Percentiles rank a stretch among this genome's conserved stretches.
Conservation (phyloP, 805 yeast genomes). For the Priceomyces castillae region DNA sequence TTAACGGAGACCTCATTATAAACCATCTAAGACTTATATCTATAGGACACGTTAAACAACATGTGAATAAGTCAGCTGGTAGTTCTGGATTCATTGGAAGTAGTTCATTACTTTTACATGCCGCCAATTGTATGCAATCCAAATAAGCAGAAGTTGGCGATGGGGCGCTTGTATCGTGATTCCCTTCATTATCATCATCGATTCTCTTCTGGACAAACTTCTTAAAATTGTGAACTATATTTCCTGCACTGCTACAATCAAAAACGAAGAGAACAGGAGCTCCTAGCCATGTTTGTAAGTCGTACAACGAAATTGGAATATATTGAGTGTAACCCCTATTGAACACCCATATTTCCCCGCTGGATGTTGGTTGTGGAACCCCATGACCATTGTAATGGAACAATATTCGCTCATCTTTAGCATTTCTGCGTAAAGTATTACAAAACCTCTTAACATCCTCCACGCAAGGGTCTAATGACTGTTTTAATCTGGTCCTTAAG, state of each 20-base stretch:
- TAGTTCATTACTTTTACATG: slow-evolving; percentile 81
- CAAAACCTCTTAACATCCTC: slow-evolving; percentile 94
- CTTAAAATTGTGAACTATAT: slow-evolving; percentile 84
- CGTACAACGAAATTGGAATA: slow-evolving; percentile 93
- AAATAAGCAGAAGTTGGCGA: slow-evolving; percentile 68
- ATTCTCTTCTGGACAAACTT: slow-evolving; percentile 86
- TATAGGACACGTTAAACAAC: slow-evolving; percentile 93
- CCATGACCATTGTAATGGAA: slow-evolving; percentile 99
- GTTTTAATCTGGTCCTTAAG: slow-evolving; percentile 84
- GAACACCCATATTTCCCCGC: slow-evolving; percentile 98
- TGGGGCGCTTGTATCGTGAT: slow-evolving; percentile 49
- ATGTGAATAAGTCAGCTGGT: slow-evolving; percentile 94
- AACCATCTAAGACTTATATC: slow-evolving; percentile 93
- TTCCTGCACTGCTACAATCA: slow-evolving; percentile 94
- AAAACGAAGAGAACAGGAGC: slow-evolving; percentile 95
- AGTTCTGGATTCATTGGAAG: slow-evolving; percentile 91
- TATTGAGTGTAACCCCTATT: slow-evolving; percentile 96
- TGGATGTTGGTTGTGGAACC: slow-evolving; percentile 93
- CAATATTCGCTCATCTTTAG: slow-evolving; percentile 88
- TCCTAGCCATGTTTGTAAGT: slow-evolving; percentile 94
- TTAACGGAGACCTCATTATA: slow-evolving; percentile 74
- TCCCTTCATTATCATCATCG: slow-evolving; percentile 74
- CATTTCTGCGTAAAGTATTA: slow-evolving; percentile 80
- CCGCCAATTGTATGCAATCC: slow-evolving; percentile 91
- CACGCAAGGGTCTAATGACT: slow-evolving; percentile 88